These are phyloP conservation scores for Aspergillus sp. DNA, from an alignment of 2,329 filamentous ascomycete genomes.

Conservation along the genomic window DNA sequence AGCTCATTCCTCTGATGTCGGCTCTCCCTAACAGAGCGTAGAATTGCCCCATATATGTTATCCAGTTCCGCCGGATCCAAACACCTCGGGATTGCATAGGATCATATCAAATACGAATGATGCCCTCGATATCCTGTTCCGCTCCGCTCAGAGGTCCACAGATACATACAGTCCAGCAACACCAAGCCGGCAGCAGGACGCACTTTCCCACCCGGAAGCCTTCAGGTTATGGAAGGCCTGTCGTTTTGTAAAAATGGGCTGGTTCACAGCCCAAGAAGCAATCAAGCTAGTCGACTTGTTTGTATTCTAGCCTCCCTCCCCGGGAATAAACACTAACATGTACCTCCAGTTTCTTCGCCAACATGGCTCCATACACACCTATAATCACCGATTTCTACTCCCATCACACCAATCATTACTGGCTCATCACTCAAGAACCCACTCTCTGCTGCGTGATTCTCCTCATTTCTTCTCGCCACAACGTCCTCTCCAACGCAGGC, in stretches of 20 bases:
- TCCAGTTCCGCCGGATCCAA: background rate
- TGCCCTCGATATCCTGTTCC: conserved; percentile 49
- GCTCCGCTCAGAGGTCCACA: conserved; percentile 34
- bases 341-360: conserved; percentile 41
- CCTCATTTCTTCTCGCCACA: conserved; percentile 52
- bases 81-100: conserved; percentile 44
- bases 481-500: conserved; percentile 36
- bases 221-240: conserved; percentile 47
- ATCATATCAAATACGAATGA: conserved; percentile 52
- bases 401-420: conserved; percentile 45
- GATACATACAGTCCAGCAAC: background rate
- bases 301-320: conserved; percentile 7
- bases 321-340: background rate
- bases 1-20: background rate
- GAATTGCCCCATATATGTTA: background rate
- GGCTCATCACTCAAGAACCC: conserved; percentile 50
- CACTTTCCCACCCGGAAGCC: conserved; percentile 21
- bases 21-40: no score
- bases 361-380: conserved; percentile 48
- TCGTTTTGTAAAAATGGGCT: conserved; percentile 53
- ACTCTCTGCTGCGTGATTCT: conserved; percentile 52
- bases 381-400: conserved; percentile 49
- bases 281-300: conserved; percentile 49
- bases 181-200: background rate
- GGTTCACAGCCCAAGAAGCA: conserved; percentile 53